Percentiles rank a stretch among this genome's conserved stretches.
These are phyloP conservation scores for Pichia ethanolica DNA, from an alignment of 805 yeast species.

Conservation along the genomic window DNA sequence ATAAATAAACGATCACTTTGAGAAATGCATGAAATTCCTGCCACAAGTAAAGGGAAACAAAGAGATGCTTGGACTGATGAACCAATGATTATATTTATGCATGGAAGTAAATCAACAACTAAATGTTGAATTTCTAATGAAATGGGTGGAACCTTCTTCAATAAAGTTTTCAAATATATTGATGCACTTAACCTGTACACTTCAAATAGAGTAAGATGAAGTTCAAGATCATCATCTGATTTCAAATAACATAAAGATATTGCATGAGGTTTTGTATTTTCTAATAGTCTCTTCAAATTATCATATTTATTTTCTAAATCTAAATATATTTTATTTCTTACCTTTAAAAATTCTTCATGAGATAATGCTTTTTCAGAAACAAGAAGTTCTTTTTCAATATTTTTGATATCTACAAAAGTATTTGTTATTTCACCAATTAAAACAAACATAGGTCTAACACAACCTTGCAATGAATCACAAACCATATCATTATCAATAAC, in stretches of 20 bases:
- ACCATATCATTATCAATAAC: slow-evolving; percentile 12
- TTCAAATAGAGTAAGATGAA: slow-evolving; percentile 30
- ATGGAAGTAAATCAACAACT: slow-evolving; percentile 11
- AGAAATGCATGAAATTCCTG: slow-evolving; percentile 23
- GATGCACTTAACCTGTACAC: slow-evolving; percentile 19
- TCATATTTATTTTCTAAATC: slow-evolving; percentile 8
- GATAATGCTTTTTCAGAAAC: neutral
- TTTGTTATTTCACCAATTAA: slow-evolving; percentile 33
- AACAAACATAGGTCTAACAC: slow-evolving; percentile 30
- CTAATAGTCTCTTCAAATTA: slow-evolving; percentile 9
- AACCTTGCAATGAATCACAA: slow-evolving; percentile 35
- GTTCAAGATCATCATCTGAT: slow-evolving; percentile 21
- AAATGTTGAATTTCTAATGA: slow-evolving; percentile 17
- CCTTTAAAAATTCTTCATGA: neutral
- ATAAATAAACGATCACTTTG: slow-evolving; percentile 19
- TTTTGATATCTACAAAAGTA: slow-evolving; percentile 9
- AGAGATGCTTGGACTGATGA: slow-evolving; percentile 18
- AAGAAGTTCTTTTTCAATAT: neutral
- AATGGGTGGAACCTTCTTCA: slow-evolving; percentile 15
- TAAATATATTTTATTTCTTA: slow-evolving; percentile 3
- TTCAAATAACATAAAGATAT: slow-evolving; percentile 12
- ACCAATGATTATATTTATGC: slow-evolving; percentile 13
- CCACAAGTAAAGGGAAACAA: slow-evolving; percentile 29
- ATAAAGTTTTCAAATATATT: slow-evolving; percentile 15
- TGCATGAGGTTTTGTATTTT: slow-evolving; percentile 15